Conservation (phyloP, 148 eudicot species). For the Vaccinium corymbosum region DNA sequence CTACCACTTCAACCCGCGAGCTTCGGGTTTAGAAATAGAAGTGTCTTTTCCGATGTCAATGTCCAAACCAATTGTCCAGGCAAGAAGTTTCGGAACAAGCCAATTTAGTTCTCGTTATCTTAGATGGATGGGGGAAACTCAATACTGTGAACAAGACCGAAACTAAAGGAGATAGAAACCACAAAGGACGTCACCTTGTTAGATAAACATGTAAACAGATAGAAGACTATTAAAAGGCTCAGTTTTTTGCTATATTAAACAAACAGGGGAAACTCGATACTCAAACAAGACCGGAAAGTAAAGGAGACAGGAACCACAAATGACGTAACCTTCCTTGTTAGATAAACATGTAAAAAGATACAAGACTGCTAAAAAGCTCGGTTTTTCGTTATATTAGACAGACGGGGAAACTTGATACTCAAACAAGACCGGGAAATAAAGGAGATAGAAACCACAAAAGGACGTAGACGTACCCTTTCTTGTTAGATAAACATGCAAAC, state of each 20-base stretch:
- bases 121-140: neutral
- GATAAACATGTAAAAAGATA: neutral
- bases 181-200: neutral
- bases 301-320: neutral
- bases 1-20: neutral
- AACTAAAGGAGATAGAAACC: neutral
- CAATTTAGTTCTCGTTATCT: neutral
- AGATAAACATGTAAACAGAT: neutral
- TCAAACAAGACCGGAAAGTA: neutral
- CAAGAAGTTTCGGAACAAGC: neutral
- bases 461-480: neutral
- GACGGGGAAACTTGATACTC: neutral
- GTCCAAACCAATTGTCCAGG: neutral
- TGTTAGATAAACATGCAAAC: neutral
- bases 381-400: neutral
- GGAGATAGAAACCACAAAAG: neutral
- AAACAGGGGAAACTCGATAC: neutral
- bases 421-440: neutral
- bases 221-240: neutral
- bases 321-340: neutral
- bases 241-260: neutral
- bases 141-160: neutral
- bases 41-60: neutral
- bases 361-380: neutral
- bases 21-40: neutral